Conservation (phyloP, 1,284 basidiomycete genomes). For the Agroathelia rolfsii region DNA sequence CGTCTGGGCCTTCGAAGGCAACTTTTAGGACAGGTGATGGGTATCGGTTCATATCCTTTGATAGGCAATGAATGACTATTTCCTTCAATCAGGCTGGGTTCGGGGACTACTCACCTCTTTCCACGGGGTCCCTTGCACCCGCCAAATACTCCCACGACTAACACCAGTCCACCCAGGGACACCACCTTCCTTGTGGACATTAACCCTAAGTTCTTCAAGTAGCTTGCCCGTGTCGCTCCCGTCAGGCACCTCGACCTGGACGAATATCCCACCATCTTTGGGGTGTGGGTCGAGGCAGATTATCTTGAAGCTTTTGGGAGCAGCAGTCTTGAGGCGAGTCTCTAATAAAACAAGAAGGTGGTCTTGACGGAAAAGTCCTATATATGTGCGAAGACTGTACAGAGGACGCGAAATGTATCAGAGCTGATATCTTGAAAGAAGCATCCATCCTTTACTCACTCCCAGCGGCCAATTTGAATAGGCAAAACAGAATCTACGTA, state of each 20-base stretch:
- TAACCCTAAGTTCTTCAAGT: conserved; percentile 32
- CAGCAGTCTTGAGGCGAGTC: conserved; percentile 38
- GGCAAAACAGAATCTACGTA: conserved; percentile 55
- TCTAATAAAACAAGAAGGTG: conserved; percentile 37
- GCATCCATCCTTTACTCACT: conserved; percentile 34
- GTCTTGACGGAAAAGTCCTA: conserved; percentile 49
- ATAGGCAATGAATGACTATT: conserved; percentile 4
- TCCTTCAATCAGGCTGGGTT: conserved; percentile 1
- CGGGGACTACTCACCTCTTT: conserved; percentile 47
- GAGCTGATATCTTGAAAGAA: conserved; percentile 1
- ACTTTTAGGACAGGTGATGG: conserved; percentile 66
- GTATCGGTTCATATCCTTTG: conserved; percentile 77
- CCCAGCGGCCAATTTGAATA: conserved; percentile 36
- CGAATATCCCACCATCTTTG: conserved; percentile 85
- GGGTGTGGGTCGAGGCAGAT: conserved; percentile 48
- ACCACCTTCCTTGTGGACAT: conserved; percentile 37
- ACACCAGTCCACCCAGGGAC: conserved; percentile 58
- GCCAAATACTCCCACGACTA: conserved; percentile 53
- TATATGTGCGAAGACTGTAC: conserved; percentile 48
- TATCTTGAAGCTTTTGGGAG: conserved; percentile 45
- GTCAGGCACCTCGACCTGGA: conserved; percentile 60
- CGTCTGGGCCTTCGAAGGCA: conserved; percentile 81
- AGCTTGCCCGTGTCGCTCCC: conserved; percentile 29
- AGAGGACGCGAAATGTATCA: conserved; percentile 8
- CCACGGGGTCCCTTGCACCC: conserved; percentile 80